phyloP scores from a whole-genome alignment of 164 flowering plant genomes.

The Vitis labrusca region DNA sequence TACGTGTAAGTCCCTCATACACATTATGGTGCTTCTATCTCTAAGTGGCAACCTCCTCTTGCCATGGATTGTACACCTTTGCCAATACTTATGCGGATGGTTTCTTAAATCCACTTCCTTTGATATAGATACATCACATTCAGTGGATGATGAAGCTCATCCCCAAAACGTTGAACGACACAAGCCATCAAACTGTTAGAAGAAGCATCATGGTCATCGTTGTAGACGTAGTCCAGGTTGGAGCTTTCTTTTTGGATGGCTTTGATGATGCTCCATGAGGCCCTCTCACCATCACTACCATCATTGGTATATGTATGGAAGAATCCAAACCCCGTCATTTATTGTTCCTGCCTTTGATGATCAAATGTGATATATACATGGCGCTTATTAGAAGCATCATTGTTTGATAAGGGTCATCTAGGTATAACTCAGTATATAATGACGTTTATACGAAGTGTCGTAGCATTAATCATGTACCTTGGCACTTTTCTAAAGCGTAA shows the following conservation, averaged over 20 bases:
- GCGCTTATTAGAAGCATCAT: too few relatives aligned
- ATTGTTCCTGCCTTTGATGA: conserved; percentile 29
- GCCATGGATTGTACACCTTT: too few relatives aligned
- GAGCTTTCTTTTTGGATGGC: conserved; percentile 76
- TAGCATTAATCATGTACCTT: too few relatives aligned
- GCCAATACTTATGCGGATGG: conserved; percentile 15
- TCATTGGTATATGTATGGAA: conserved; percentile 98
- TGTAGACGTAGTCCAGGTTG: conserved; percentile 67
- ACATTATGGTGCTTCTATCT: too few relatives aligned
- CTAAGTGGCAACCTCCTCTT: too few relatives aligned
- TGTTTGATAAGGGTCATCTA: too few relatives aligned
- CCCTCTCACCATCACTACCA: conserved; percentile 99
- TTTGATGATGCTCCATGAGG: conserved; percentile 92
- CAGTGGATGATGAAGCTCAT: conserved; percentile 57
- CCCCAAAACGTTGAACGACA: conserved; percentile 88
- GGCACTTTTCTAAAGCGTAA: too few relatives aligned
- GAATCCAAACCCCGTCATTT: conserved; percentile 65
- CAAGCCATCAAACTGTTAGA: conserved; percentile 57
- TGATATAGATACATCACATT: conserved; percentile 81
- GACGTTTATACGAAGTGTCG: too few relatives aligned
- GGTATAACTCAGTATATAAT: too few relatives aligned
- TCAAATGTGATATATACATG: conserved; percentile 5
- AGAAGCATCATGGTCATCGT: conserved; percentile 85
- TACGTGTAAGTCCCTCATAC: too few relatives aligned
- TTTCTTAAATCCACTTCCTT: conserved; percentile 93